Evolutionary conservation across 2,329 filamentous ascomycete species (phyloP), one percentile per base, ranked within the genome.

Genomic region (Xylaria sp.): DNA sequence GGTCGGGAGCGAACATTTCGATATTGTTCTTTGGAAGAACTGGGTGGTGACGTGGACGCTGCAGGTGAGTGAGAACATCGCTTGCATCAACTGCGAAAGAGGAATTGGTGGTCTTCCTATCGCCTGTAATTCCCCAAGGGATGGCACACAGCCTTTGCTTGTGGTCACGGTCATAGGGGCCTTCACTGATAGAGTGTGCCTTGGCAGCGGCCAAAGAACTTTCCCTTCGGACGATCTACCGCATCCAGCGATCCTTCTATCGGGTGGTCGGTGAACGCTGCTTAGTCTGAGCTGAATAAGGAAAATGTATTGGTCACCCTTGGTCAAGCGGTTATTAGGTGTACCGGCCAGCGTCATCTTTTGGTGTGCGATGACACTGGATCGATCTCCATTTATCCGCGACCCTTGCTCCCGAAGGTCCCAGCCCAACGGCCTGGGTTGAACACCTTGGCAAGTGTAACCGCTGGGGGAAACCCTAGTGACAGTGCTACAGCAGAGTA

Each of bases 311-410:
- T 72, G 65, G 68, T 28, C 56, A 54, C 48, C 28, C 50, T 64
- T 60, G 52, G 20, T 63, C 41, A 52, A 60, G 66, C 63, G 59
- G 57, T 63, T 65, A 65, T 59, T 51, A 65, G 55, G 62, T 63
- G 65, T 66, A 59, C 65, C 56, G 32, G 50, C 46, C 55, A 66
- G 65, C 68, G 58, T 64, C 68, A 66, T 66, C 65, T 57, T 69
- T 20, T 64, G 69, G 63, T 37, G 66, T 68, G 51, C 48, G 28
- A 65, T 69, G 63, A 58, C 46, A 68, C 55, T 67, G 54, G 68
- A 68, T 68, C 62, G 68, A 72, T 70, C 68, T 66, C 65, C 70
- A 72, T 72, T 72, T 72, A 72, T 71, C 70, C 69, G 68, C 59
- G 23, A 69, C 69, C 70, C 70, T 70, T 66, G 70, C 63, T 68